Conservation (phyloP, 495 filamentous ascomycete species). For the Xylaria cubensis region DNA sequence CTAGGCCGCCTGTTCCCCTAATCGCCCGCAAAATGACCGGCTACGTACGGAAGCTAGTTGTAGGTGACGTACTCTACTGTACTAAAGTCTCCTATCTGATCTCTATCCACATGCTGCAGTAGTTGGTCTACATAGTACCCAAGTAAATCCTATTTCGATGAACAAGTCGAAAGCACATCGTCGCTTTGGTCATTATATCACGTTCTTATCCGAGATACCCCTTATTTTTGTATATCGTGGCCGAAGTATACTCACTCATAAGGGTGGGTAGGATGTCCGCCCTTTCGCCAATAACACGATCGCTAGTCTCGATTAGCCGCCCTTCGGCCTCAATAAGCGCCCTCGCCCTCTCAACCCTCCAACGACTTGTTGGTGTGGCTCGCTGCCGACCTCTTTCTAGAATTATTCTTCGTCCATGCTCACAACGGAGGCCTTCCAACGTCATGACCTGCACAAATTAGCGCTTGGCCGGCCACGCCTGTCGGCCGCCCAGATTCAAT, state of each 20-base stretch:
- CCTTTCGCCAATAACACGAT: slow-evolving; percentile 17
- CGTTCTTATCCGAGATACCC: not conserved
- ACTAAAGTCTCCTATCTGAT: not conserved
- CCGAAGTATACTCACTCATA: not conserved
- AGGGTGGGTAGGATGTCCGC: not conserved
- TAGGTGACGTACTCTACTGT: not conserved
- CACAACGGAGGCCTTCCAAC: slow-evolving; percentile 18
- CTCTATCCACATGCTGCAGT: not conserved
- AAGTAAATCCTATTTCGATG: not conserved
- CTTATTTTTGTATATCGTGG: not conserved
- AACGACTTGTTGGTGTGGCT: slow-evolving; percentile 20
- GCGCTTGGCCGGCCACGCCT: slow-evolving; percentile 7
- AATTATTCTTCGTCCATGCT: slow-evolving; percentile 33
- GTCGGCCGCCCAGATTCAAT: slow-evolving; percentile 2
- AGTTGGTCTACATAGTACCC: not conserved
- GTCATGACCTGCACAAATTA: slow-evolving; percentile 25
- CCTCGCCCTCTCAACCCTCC: slow-evolving; percentile 32
- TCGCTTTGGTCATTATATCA: not conserved
- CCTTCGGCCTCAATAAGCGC: slow-evolving; percentile 34
- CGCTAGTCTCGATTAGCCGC: slow-evolving; percentile 37
- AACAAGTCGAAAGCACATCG: not conserved
- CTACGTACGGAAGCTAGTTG: not conserved
- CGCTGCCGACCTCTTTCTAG: slow-evolving; percentile 35
- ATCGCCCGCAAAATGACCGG: slow-evolving; percentile 1
- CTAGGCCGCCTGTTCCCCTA: slow-evolving; percentile 10